Conservation (phyloP, 2,329 filamentous ascomycete genomes). For the Pseudogymnoascus sp. region DNA sequence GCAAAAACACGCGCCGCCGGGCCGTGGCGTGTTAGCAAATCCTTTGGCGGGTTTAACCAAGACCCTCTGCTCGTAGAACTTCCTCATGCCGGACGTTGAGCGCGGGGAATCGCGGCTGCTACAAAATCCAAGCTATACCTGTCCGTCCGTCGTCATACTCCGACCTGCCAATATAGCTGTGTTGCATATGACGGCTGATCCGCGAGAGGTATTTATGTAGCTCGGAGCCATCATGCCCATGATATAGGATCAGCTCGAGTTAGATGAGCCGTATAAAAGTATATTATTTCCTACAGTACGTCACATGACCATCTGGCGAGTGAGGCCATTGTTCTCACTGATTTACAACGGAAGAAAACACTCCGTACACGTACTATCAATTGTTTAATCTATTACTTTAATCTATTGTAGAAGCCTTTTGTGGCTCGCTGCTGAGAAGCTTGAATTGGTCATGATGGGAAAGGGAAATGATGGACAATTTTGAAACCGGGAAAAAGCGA, state of each 20-base stretch:
- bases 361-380: not conserved
- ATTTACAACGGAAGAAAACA: not conserved
- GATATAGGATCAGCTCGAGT: not conserved
- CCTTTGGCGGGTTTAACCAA: not conserved
- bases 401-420: slow-evolving; percentile 2
- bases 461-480: slow-evolving; percentile 2
- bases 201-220: not conserved
- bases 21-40: not conserved
- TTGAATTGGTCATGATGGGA: not conserved
- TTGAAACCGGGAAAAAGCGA: slow-evolving; percentile 3
- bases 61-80: not conserved
- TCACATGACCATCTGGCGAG: not conserved
- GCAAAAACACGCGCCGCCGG: not conserved
- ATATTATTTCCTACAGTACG: not conserved
- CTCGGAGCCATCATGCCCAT: not conserved
- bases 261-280: not conserved
- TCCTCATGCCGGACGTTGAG: not conserved
- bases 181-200: not conserved
- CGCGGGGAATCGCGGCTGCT: not conserved
- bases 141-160: not conserved
- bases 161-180: not conserved
- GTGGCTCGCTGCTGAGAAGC: not conserved
- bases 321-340: not conserved
- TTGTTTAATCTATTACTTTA: not conserved
- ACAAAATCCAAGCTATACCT: not conserved